Base-by-base conservation (phyloP, 2,329 filamentous ascomycete species). In the Zymoseptoria brevis region DNA sequence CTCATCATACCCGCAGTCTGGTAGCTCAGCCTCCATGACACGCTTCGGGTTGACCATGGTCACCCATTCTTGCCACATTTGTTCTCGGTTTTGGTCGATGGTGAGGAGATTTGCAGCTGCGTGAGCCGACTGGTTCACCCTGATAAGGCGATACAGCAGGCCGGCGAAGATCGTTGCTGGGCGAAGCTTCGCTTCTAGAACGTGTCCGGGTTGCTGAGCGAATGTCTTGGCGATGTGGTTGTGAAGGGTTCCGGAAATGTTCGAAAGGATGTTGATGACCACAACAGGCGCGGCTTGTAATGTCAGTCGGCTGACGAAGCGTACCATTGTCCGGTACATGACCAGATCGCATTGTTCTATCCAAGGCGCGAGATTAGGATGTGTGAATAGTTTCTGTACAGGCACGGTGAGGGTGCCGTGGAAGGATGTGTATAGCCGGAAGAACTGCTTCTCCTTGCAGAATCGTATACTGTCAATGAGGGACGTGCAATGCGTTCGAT, bases 241-340 rank as follows among this genome's bases (percentile, higher is more conserved):
- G 56, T 95, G 88, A 9, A 99, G 80, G 51, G 83, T 84, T 67
- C 90, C 86, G 0, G 91, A 92, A 59, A 99, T 95, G 66, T 87
- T 93, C 66, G 89, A 85, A 30, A 99, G 82, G 1, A 92, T 91
- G 68, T 92, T 89, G 60, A 96, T 80, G 6, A 97, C 92, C 3
- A 87, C 83, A 60, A 92, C 89, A 1, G 94, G 94, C 3, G 96
- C 87, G 13, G 96, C 92, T 72, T 97, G 92, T 7, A 96, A 81
- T 3, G 90, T 94, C 49, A 97, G 80, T n/a, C 87, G 86, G 1
- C 89, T 88, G 49, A 97, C 85, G 62, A 96, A 95, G 57, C 87
- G 87, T 76, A 96, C 91, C 88, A 97, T 96, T 66, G 92, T 91
- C 73, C 97, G 91, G 72, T 99, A 99, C 77, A 96, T 89, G 35